Conservation (phyloP, 495 filamentous ascomycete genomes). For the Trypethelium eluteriae region DNA sequence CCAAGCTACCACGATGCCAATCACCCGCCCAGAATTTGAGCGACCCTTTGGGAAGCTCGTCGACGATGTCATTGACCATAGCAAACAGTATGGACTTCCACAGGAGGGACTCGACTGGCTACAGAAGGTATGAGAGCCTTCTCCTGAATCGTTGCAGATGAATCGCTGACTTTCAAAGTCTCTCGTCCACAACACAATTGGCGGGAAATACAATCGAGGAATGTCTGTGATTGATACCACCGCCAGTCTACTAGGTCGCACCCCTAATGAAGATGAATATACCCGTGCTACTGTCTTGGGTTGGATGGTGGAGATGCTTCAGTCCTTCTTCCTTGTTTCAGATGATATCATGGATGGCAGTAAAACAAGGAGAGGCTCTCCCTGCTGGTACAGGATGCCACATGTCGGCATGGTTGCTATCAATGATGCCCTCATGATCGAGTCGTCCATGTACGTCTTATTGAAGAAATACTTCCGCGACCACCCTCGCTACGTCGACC, state of each 20-base stretch:
- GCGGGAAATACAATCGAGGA: constrained; percentile 97
- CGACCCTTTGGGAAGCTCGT: constrained; percentile 72
- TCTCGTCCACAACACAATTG: constrained; percentile 75
- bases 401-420: constrained; percentile 90
- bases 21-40: constrained; percentile 79
- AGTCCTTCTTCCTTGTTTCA: constrained; percentile 97
- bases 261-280: constrained; percentile 71
- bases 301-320: constrained; percentile 95
- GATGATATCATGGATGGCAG: constrained; percentile 98
- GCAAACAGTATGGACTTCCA: constrained; percentile 72
- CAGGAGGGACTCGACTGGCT: constrained; percentile 80
- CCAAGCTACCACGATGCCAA: constrained; percentile 35
- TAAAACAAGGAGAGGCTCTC: constrained; percentile 83
- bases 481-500: constrained; percentile 77
- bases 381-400: constrained; percentile 89
- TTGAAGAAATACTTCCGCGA: constrained; percentile 86
- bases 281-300: constrained; percentile 77
- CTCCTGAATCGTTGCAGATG: background rate
- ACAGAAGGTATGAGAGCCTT: constrained; percentile 53
- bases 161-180: constrained; percentile 18
- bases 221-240: constrained; percentile 93
- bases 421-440: constrained; percentile 97
- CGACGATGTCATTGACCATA: constrained; percentile 66
- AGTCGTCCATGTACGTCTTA: constrained; percentile 78
- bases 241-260: constrained; percentile 63